Evolutionary conservation across 179 eudicot genomes (phyloP), one percentile per base, ranked within the genome.

Genomic region (Spinacia oleracea): DNA sequence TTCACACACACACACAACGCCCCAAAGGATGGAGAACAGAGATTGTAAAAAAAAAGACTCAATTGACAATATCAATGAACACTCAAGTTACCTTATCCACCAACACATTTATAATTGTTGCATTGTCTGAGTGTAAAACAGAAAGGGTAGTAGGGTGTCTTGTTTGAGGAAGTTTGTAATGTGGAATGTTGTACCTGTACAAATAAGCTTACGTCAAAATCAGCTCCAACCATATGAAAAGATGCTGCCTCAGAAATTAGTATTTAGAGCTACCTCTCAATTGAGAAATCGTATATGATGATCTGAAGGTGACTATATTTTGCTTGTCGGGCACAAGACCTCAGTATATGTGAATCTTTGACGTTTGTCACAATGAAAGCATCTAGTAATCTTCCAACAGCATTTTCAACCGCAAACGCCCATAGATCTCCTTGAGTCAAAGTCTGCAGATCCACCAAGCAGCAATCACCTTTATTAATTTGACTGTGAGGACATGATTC

Each of bases 331-430:
- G 96, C 98, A 81, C 98, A 94, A 82, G 82, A 81, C 87, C 90
- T 89, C 80, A 96, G 83, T 83, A 84, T 38, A 77, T 87, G 91
- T 70, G 87, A 86, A 88, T 96, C 98, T 80, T 81, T 86, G 81
- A 94, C 92, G 81, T 92, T 89, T 31, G 96, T 94, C 82, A 96
- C 99, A 75, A 96, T 90, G 84, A 96, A 96, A 66, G 93, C 92
- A 87, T 96, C 88, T 69, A 96, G 87, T 68, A 92, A 20, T 80
- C 68, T 89, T 70, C 99, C 98, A 55, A 96, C 53, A 50, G 98
- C 99, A 91, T 74, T 84, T 87, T 96, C 99, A 82, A 92, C 90
- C 74, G 99, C 99, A 80, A 70, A 51, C 55, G 92, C 92, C 99
- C 99, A 96, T 63, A 45, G 69, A 64, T 94, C 92, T 50, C 93